Conservation (phyloP, 257 asterid species). For the Solanum habrochaites region DNA sequence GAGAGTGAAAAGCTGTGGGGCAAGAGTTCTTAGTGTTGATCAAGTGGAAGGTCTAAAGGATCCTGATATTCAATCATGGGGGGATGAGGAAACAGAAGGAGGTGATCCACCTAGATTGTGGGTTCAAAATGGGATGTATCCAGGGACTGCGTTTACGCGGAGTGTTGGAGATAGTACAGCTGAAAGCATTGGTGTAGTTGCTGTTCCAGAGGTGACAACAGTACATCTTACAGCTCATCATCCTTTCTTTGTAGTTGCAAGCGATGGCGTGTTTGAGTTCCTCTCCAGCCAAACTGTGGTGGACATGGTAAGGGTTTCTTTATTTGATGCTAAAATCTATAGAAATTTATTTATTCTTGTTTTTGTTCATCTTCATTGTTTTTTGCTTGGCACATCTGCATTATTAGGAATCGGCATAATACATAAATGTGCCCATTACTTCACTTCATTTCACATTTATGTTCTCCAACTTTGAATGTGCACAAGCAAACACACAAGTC, state of each 20-base stretch:
- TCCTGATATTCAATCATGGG: conserved; percentile 87
- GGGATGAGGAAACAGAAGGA: conserved; percentile 86
- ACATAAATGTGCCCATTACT: not conserved
- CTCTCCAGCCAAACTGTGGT: conserved; percentile 79
- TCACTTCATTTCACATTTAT: not conserved
- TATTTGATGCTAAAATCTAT: not conserved
- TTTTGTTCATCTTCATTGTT: not conserved
- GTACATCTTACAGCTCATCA: conserved; percentile 46
- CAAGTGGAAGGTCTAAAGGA: conserved; percentile 92
- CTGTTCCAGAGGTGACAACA: conserved; percentile 68
- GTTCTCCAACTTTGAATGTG: not conserved
- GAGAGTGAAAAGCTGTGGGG: conserved; percentile 84
- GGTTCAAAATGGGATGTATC: conserved; percentile 88
- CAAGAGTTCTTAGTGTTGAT: conserved; percentile 87
- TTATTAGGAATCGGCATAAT: not conserved
- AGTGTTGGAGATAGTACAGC: conserved; percentile 84
- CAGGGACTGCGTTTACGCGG: conserved; percentile 92
- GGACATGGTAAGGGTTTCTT: conserved; percentile 57
- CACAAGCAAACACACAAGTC: too few species aligned
- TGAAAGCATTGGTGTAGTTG: conserved; percentile 80
- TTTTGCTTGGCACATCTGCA: not conserved
- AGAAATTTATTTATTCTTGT: not conserved
- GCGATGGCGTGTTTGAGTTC: conserved; percentile 91
- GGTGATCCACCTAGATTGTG: conserved; percentile 92
- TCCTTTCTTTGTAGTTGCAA: conserved; percentile 80